These are phyloP conservation scores for Coemansia biformis DNA, from an alignment of 192 early-diverging fungal genomes.

Conservation along the genomic window DNA sequence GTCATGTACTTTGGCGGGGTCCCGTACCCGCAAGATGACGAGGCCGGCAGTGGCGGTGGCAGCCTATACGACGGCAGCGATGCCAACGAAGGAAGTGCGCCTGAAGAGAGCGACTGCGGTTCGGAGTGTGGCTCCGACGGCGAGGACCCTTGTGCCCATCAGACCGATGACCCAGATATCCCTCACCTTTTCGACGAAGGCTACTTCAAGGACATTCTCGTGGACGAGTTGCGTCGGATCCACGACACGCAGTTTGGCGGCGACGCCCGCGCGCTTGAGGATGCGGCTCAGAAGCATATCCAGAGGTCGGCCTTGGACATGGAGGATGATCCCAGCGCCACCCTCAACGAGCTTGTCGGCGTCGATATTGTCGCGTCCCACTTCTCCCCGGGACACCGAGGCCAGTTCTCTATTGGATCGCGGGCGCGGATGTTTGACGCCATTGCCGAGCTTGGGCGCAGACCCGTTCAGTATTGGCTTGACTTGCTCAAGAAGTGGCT, in stretches of 20 bases:
- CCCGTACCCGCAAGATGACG: constrained; percentile 9
- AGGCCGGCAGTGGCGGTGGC: too few species aligned
- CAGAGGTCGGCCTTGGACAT: constrained; percentile 23
- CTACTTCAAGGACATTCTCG: constrained; percentile 54
- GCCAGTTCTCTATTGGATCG: constrained; percentile 15
- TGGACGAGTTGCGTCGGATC: constrained; percentile 55
- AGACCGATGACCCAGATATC: constrained; percentile 38
- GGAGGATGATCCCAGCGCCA: constrained; percentile 27
- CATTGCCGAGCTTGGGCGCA: constrained; percentile 16
- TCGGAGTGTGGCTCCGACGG: too few species aligned
- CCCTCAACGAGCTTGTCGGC: constrained; percentile 16
- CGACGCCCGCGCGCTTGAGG: constrained; percentile 19
- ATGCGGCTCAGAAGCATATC: constrained; percentile 16
- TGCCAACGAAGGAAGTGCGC: too few species aligned
- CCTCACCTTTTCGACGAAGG: constrained; percentile 58
- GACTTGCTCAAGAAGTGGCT: constrained; percentile 36
- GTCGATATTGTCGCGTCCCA: constrained; percentile 38
- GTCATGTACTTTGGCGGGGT: constrained; percentile 63
- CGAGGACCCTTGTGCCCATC: too few species aligned
- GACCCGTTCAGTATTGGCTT: constrained; percentile 37
- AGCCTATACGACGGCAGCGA: too few species aligned
- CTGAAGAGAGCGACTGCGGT: too few species aligned
- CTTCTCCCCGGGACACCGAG: constrained; percentile 15
- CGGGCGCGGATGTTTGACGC: constrained; percentile 27
- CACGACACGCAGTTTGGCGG: constrained; percentile 33